Base-by-base conservation (phyloP, 441 rosid genomes). In the Syzygium syzygioides region DNA sequence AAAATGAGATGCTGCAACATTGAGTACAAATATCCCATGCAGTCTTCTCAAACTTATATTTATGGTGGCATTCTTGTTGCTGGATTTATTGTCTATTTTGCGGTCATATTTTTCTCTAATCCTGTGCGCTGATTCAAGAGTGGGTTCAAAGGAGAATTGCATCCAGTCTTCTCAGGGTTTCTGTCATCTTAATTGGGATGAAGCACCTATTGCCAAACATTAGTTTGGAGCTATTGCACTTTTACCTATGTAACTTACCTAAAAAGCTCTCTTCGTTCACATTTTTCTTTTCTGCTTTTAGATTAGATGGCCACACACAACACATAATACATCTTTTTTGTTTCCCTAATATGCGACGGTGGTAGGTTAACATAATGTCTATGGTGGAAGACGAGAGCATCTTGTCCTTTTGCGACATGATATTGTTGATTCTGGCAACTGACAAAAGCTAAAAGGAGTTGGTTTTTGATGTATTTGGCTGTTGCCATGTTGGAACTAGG, bases 41-140 rank as follows among this genome's bases (percentile, higher is more conserved):
- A 98, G 85, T 92, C 99, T 28, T 95, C 98, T 26, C 99, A 97
- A 89, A 96, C 99, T 5, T 97, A 93, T 50, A 89, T 96, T 15
- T 96, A 97, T 23, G 99, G 99, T 30, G 99, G 95, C 28, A 97
- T 98, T 89, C 99, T 98, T 71, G 92, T 96, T 2, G 97, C 99
- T 19, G 99, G 99, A 54, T 96, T 97, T 89, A 28, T 97, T 2
- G 99, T 97, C 55, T 98, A 98, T 86, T 98, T 98, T 26, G 88
- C 91, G 52, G 99, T 97, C 88, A 96, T 96, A 90, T 97, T 95
- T 95, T 98, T 96, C 93, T 92, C 99, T 30, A 94, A 96, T 90
- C 99, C 98, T 34, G 93, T 94, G 62, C 98, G 97, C 55, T 96
- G 94, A 95, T 85, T 53, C 57, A 85, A 85, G 48, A 50, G 28